phyloP scores from a whole-genome alignment of 2,329 filamentous ascomycete species.

The Xylaria hypoxylon region DNA sequence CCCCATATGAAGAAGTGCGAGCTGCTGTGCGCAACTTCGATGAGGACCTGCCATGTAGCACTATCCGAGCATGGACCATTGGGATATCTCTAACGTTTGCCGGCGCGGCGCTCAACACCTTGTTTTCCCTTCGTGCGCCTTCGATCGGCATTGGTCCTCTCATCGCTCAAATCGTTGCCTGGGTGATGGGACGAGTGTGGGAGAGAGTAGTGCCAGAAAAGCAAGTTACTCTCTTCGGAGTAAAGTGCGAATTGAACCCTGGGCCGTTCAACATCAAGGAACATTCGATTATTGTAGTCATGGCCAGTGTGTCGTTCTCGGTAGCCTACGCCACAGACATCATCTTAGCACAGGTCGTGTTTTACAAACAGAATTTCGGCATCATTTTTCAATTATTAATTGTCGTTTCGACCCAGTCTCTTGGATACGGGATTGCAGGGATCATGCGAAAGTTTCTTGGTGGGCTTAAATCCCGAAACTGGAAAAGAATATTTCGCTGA shows the following conservation, averaged over 20 bases:
- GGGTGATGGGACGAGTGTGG: conserved; percentile 72
- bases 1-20: conserved; percentile 74
- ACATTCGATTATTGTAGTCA: conserved; percentile 75
- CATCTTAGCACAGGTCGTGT: conserved; percentile 75
- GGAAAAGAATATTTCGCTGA: conserved; percentile 26
- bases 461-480: conserved; percentile 46
- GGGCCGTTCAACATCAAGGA: conserved; percentile 79
- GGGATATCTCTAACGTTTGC: conserved; percentile 67
- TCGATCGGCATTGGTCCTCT: conserved; percentile 71
- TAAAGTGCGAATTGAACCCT: conserved; percentile 70
- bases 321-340: conserved; percentile 80
- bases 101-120: conserved; percentile 71
- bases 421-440: conserved; percentile 77
- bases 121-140: conserved; percentile 72
- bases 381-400: conserved; percentile 74
- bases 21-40: conserved; percentile 74
- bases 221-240: conserved; percentile 64
- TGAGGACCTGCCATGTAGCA: conserved; percentile 74
- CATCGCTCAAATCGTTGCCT: conserved; percentile 73
- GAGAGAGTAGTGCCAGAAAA: conserved; percentile 64
- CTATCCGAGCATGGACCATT: conserved; percentile 73
- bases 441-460: conserved; percentile 74
- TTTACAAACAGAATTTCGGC: conserved; percentile 78
- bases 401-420: conserved; percentile 74
- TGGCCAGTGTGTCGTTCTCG: conserved; percentile 77